Conservation (phyloP, 345 rosid genomes). For the Angophora floribunda region DNA sequence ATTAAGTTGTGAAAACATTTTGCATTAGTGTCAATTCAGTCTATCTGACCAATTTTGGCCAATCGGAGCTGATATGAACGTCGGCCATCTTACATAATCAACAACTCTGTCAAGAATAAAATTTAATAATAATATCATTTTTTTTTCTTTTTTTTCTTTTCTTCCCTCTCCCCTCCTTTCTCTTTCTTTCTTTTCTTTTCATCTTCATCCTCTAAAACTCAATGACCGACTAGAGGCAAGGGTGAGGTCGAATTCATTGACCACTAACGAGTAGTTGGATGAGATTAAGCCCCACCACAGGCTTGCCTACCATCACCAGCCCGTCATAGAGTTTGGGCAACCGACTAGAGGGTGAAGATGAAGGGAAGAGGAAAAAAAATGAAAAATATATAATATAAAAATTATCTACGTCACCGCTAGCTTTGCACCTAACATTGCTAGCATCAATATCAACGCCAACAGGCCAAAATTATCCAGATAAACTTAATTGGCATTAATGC, state of each 20-base stretch:
- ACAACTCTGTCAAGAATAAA: accelerated
- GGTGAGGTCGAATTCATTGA: accelerated
- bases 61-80: too few relatives aligned
- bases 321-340: not conserved
- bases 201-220: not conserved
- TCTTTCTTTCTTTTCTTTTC: accelerated
- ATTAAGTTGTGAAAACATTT: too few relatives aligned
- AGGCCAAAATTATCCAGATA: accelerated
- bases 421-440: accelerated
- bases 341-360: not conserved
- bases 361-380: not conserved
- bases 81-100: accelerated
- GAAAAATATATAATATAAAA: too few relatives aligned
- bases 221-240: accelerated
- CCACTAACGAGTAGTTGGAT: not conserved
- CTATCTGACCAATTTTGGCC: not conserved
- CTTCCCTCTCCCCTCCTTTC: accelerated
- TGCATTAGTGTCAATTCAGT: too few relatives aligned
- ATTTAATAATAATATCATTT: too few relatives aligned
- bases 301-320: too few relatives aligned
- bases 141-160: too few relatives aligned
- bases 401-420: accelerated
- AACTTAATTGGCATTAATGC: too few relatives aligned
- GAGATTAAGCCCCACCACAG: too few relatives aligned
- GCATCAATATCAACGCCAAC: too few relatives aligned